These are phyloP conservation scores for Colletotrichum lentis DNA, from an alignment of 2,329 filamentous ascomycete genomes.

Conservation along the genomic window DNA sequence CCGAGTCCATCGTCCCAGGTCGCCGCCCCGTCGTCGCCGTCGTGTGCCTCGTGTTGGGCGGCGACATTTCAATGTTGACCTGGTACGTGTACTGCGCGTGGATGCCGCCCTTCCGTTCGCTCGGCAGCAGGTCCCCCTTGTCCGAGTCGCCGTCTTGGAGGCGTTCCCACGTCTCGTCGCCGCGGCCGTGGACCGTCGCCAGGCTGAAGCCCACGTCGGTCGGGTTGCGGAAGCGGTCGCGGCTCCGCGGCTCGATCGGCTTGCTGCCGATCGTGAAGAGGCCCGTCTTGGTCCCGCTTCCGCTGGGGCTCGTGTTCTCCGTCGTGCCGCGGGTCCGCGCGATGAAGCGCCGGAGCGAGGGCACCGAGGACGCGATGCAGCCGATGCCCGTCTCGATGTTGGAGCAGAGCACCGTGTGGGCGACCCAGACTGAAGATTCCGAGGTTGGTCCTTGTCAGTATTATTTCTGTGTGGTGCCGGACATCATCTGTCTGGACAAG, in stretches of 20 bases:
- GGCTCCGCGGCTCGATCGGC: conserved; percentile 26
- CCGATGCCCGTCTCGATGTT: conserved; percentile 41
- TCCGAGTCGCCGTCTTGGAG: conserved; percentile 38
- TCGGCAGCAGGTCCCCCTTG: conserved; percentile 33
- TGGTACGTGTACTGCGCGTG: conserved; percentile 35
- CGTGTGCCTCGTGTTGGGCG: background rate
- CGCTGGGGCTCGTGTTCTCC: conserved; percentile 26
- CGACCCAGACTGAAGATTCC: conserved; percentile 40
- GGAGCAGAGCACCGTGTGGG: conserved; percentile 39
- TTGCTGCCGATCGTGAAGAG: conserved; percentile 37
- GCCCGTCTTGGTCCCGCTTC: conserved; percentile 15
- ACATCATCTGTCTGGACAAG: background rate
- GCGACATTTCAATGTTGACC: conserved; percentile 30
- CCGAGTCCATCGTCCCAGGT: conserved; percentile 1
- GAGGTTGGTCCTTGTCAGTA: no score
- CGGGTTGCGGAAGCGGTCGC: conserved; percentile 32
- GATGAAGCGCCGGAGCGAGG: conserved; percentile 38
- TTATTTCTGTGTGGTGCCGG: background rate
- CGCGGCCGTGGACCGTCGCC: conserved; percentile 30
- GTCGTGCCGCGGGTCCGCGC: conserved; percentile 30
- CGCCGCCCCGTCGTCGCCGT: background rate
- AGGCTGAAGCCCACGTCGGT: conserved; percentile 36
- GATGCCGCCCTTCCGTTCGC: conserved; percentile 22
- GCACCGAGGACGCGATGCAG: conserved; percentile 39
- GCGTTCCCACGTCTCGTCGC: conserved; percentile 37